Conservation (phyloP, 495 filamentous ascomycete species). For the Neurospora sp. region DNA sequence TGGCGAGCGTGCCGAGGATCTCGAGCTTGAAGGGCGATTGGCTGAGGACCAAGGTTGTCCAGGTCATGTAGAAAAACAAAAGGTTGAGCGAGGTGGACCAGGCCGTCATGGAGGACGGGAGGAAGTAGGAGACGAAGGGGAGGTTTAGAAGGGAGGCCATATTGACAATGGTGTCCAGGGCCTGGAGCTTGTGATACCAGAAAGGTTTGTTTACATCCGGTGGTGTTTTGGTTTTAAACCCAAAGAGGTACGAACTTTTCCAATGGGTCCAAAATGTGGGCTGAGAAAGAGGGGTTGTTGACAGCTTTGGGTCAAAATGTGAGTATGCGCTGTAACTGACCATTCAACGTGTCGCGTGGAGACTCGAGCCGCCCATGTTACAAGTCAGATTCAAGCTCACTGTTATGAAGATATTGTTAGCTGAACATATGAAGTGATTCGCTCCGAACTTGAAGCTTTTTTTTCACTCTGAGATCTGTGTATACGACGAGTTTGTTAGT, state of each 20-base stretch:
- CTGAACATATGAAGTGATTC: neutral
- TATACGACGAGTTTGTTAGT: neutral
- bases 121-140: constrained; percentile 60
- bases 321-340: neutral
- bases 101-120: constrained; percentile 39
- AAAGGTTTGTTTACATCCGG: neutral
- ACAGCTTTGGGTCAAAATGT: neutral
- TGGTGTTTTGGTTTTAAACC: neutral
- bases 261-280: neutral
- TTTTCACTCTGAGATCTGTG: neutral
- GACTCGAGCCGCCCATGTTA: neutral
- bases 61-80: constrained; percentile 84
- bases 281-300: neutral
- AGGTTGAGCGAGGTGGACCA: constrained; percentile 76
- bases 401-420: neutral
- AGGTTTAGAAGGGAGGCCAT: constrained; percentile 61
- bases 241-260: neutral
- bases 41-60: constrained; percentile 72
- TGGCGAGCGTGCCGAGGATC: constrained; percentile 52
- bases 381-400: neutral
- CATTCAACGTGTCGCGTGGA: neutral
- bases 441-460: neutral
- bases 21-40: constrained; percentile 70
- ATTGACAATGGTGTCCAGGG: constrained; percentile 5
- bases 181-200: neutral